phyloP scores from a whole-genome alignment of 768 basidiomycete genomes.

The Suillus ampliporus region DNA sequence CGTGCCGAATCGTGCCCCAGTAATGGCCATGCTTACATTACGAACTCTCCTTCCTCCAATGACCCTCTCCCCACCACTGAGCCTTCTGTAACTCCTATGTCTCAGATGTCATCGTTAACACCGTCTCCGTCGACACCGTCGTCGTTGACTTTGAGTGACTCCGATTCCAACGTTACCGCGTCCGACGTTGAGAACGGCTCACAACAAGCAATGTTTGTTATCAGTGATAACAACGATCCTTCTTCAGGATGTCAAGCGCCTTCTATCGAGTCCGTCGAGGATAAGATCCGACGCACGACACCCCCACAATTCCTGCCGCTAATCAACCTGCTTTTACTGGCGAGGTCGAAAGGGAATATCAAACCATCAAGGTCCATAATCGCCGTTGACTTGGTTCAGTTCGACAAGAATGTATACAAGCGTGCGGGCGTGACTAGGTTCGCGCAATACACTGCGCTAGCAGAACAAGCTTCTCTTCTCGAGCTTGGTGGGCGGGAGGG shows the following conservation, averaged over 20 bases:
- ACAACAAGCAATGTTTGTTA: constrained; percentile 8
- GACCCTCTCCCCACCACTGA: background rate
- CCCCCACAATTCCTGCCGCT: constrained; percentile 38
- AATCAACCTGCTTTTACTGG: constrained; percentile 27
- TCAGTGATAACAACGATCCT: constrained; percentile 11
- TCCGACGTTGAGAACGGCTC: constrained; percentile 2
- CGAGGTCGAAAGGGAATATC: constrained; percentile 33
- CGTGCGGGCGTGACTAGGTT: constrained; percentile 34
- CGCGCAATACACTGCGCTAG: constrained; percentile 32
- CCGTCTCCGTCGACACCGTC: background rate
- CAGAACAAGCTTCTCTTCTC: constrained; percentile 32
- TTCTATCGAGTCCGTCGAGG: constrained; percentile 10
- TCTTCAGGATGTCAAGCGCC: constrained; percentile 12
- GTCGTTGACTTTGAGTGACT: background rate
- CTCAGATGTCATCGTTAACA: background rate
- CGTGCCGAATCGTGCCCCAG: background rate
- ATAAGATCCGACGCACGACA: constrained; percentile 15
- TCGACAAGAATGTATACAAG: constrained; percentile 32
- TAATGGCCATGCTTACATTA: background rate
- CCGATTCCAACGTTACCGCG: background rate
- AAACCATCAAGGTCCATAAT: constrained; percentile 47
- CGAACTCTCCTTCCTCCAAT: background rate
- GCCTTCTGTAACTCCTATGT: background rate
- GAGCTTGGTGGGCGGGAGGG: constrained; percentile 24
- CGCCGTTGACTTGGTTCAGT: constrained; percentile 37